phyloP scores from a whole-genome alignment of 306 rosid genomes.

The Glycine tomentella region DNA sequence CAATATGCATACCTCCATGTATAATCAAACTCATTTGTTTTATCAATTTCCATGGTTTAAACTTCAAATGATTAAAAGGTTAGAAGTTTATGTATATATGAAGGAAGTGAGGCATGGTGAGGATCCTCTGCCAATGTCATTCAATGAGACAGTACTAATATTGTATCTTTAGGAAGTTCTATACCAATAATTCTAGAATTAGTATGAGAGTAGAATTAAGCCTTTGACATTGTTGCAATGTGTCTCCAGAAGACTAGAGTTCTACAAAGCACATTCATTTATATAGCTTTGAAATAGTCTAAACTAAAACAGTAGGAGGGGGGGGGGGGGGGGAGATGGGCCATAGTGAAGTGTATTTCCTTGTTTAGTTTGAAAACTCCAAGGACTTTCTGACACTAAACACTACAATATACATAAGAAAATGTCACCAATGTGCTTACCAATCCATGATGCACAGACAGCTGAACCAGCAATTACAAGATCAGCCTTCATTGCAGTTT shows the following conservation, averaged over 20 bases:
- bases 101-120: slow-evolving; percentile 1
- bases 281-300: neutral
- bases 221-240: slow-evolving; percentile 9
- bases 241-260: neutral
- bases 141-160: neutral
- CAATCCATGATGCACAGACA: slow-evolving; percentile 96
- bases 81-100: neutral
- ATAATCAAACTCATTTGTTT: slow-evolving; percentile 6
- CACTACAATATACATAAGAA: slow-evolving; percentile 1
- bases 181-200: slow-evolving; percentile 3
- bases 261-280: slow-evolving; percentile 9
- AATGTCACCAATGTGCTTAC: slow-evolving; percentile 59
- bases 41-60: slow-evolving; percentile 19
- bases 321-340: no score
- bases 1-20: slow-evolving; percentile 24
- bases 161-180: slow-evolving; percentile 5
- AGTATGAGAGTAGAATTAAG: slow-evolving; percentile 10
- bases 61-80: slow-evolving; percentile 7
- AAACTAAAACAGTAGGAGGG: no score
- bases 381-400: no score
- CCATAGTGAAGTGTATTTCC: neutral
- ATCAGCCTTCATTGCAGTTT: slow-evolving; percentile 97
- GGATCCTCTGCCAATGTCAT: slow-evolving; percentile 7
- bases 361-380: neutral
- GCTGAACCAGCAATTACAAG: slow-evolving; percentile 97